A percentile compares a stretch with the other conserved stretches of the same genome.
phyloP scores from a whole-genome alignment of 768 basidiomycete genomes.

The Cystobasidium onofrii region DNA sequence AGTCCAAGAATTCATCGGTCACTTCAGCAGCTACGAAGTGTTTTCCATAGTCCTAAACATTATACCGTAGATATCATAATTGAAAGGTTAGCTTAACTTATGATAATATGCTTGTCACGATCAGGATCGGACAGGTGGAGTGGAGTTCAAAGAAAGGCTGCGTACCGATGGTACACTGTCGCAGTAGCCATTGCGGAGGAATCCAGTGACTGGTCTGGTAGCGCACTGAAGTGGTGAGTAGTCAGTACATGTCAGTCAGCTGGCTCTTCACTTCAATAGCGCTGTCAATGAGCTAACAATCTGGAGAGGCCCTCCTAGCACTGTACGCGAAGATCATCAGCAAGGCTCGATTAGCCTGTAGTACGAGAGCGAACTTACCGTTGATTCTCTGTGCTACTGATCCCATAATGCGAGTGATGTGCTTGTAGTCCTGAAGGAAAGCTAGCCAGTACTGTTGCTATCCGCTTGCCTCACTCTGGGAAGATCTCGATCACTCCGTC shows the following conservation, averaged over 20 bases:
- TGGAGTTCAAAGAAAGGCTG: too few species aligned
- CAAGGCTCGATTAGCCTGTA: not conserved
- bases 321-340: not conserved
- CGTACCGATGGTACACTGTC: not conserved
- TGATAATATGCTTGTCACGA: too few species aligned
- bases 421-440: too few species aligned
- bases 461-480: too few species aligned
- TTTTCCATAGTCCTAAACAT: not conserved
- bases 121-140: too few species aligned
- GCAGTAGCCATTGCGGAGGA: constrained; percentile 25
- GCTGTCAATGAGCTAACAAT: not conserved
- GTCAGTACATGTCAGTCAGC: not conserved
- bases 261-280: not conserved
- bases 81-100: too few species aligned
- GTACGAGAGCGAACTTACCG: not conserved
- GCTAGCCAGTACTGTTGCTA: too few species aligned
- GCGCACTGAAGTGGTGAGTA: not conserved
- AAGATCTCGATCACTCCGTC: not conserved
- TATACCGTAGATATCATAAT: too few species aligned
- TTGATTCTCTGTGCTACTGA: constrained; percentile 14
- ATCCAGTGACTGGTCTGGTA: constrained; percentile 14
- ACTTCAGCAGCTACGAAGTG: constrained; percentile 11
- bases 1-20: constrained; percentile 19
- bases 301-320: constrained; percentile 12
- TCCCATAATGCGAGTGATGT: not conserved